Evolutionary conservation across 331 rosid genomes (phyloP).

Genomic region (Stylosanthes scabra): DNA sequence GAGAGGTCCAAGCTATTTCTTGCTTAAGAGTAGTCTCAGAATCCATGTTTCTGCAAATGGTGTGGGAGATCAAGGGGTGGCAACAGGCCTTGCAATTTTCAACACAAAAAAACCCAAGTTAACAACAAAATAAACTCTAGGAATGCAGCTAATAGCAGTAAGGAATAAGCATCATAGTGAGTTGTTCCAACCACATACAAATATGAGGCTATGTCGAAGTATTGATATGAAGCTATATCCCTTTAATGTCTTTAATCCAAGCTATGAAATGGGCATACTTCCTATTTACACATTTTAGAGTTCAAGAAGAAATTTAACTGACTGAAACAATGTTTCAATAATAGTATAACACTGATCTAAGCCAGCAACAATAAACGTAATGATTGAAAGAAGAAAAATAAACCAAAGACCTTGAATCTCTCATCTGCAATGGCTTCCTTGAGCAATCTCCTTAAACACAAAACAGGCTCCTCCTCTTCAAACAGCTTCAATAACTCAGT

Average conservation of each 20-base stretch:
- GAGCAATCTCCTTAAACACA: conserved; percentile 68
- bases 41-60: too few relatives aligned
- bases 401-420: conserved; percentile 68
- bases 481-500: conserved; percentile 50
- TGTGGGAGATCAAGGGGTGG: too few relatives aligned
- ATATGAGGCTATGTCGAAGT: background rate
- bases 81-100: too few relatives aligned
- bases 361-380: background rate
- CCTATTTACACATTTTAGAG: background rate
- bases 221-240: background rate
- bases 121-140: too few relatives aligned
- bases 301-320: background rate
- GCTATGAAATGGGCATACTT: background rate
- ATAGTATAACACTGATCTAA: too few relatives aligned
- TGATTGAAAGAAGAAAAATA: background rate
- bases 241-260: background rate
- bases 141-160: too few relatives aligned
- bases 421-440: conserved; percentile 83
- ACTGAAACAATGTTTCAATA: background rate
- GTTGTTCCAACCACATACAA: too few relatives aligned
- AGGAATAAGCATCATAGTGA: too few relatives aligned
- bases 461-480: conserved; percentile 85
- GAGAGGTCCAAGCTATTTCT: conserved; percentile 95
- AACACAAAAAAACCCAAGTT: too few relatives aligned
- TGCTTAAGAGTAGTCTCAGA: conserved; percentile 88